Evolutionary conservation across 805 yeast genomes (phyloP), one percentile per base, ranked within the genome.

Genomic region (Candida alai): DNA sequence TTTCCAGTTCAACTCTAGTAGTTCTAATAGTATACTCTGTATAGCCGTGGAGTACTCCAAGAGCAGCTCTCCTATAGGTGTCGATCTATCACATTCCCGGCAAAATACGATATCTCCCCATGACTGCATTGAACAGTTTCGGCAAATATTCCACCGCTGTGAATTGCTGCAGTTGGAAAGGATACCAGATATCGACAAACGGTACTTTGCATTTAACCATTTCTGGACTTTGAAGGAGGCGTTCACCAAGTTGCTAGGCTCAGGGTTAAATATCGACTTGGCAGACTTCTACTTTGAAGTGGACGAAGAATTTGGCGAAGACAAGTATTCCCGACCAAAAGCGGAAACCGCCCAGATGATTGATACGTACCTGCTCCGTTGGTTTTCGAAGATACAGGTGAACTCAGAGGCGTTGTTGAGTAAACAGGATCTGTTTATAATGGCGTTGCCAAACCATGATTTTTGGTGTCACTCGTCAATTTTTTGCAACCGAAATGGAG

Each of bases 151-250:
- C 38, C 54, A 62, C 30, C 34, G 37, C 0, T 23, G 37, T 0
- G 81, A 76, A 42, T 43, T 50, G 4, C 28, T 32, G 5, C 47
- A 55, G 17, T 41, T 79, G 6, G 36, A 40, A 5, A n/a, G 18
- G 0, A 30, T 44, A 2, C 36, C 47, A 2, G 42, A 47, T n/a
- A 14, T 30, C 2, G 35, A 36, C 0, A 16, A 39, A 4, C 48
- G 59, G 34, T 56, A 58, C 31, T 41, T 48, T 6, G 42, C 61
- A 2, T 72, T 81, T 44, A 73, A 81, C 13, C 76, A 75, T 24
- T 65, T 71, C 22, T 85, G 95, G 95, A 83, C 95, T 0, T 53
- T 85, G 35, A 85, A 85, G 50, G 95, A 85, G 51, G 76, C 86
- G 14, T 82, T 76, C 48, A 71, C 84, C 5, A 85, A 85, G 47